These are phyloP conservation scores for Setaria viridis DNA, from an alignment of 202 grass and related monocot species.

Conservation along the genomic window DNA sequence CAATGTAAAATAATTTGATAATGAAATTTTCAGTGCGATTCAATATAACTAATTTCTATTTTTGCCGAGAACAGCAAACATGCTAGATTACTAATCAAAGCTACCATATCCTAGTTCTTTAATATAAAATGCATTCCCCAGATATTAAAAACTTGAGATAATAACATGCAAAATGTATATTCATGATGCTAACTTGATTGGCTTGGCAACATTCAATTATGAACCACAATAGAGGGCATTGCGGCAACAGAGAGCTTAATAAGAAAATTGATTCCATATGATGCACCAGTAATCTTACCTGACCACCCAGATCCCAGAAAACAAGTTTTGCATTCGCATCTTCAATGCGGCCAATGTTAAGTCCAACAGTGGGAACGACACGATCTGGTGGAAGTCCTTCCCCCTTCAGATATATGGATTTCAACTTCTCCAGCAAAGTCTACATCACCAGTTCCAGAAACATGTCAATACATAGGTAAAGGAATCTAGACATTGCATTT, in stretches of 20 bases:
- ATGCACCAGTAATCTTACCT: constrained; percentile 60
- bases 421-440: constrained; percentile 95
- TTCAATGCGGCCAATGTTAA: constrained; percentile 94
- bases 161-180: background rate
- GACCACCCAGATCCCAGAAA: constrained; percentile 98
- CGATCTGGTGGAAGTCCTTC: constrained; percentile 81
- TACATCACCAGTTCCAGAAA: constrained; percentile 37
- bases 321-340: constrained; percentile 87
- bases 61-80: too few relatives aligned
- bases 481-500: background rate
- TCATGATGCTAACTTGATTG: background rate
- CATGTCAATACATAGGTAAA: constrained; percentile 3
- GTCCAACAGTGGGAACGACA: constrained; percentile 89
- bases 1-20: background rate
- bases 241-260: background rate
- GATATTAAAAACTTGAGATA: background rate
- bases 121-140: background rate
- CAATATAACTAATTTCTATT: background rate
- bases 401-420: constrained; percentile 73
- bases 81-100: too few relatives aligned
- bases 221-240: background rate
- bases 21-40: background rate
- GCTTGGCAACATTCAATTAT: constrained; percentile 13
- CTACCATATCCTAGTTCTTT: too few relatives aligned
- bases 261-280: background rate